Evolutionary conservation across 2,329 filamentous ascomycete species (phyloP), one percentile per base, ranked within the genome.

Genomic region (Botrytis elliptica): DNA sequence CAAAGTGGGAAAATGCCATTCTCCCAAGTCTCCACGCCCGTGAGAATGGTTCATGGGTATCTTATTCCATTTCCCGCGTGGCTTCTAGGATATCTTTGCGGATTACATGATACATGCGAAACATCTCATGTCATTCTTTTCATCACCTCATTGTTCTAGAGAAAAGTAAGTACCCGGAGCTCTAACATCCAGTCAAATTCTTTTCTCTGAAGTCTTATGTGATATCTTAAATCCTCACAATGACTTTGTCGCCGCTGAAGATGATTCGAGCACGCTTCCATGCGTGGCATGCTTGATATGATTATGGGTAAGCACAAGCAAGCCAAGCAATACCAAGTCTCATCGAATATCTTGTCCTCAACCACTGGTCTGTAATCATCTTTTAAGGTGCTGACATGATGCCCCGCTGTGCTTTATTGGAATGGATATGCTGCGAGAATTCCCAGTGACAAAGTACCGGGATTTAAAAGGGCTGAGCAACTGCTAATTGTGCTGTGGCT

Each of bases 381-480:
- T n/a, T 40, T 72, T 72, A 72, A 69, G 44, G 71, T 68, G 59
- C 71, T 72, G 49, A 72, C 71, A 67, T 22, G 22, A 52, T 59
- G 65, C 63, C 62, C 49, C 71, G 18, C 63, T 42, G 22, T 29
- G 3, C n/a, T 46, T 68, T 22, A 60, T 59, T 68, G 33, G 14
- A 36, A 66, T 71, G 29, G 36, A 33, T 46, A 49, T 68, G 42
- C 63, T 33, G 64, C 55, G 69, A 64, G 36, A 36, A 68, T 49
- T 49, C 40, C 52, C 63, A 72, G 63, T 68, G 63, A 72, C 71
- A 72, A 68, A 72, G 64, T 72, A n/a, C 64, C 52, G 71, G 63
- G 63, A 72, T 72, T 36, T 5, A 42, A 60, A 44, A 72, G 70
- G 70, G 70, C 63, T 72, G 52, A 60, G 63, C 52, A 49, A 55